Evolutionary conservation across 2,329 filamentous ascomycete genomes (phyloP), one percentile per base, ranked within the genome.

Genomic region (Alternaria postmessia): DNA sequence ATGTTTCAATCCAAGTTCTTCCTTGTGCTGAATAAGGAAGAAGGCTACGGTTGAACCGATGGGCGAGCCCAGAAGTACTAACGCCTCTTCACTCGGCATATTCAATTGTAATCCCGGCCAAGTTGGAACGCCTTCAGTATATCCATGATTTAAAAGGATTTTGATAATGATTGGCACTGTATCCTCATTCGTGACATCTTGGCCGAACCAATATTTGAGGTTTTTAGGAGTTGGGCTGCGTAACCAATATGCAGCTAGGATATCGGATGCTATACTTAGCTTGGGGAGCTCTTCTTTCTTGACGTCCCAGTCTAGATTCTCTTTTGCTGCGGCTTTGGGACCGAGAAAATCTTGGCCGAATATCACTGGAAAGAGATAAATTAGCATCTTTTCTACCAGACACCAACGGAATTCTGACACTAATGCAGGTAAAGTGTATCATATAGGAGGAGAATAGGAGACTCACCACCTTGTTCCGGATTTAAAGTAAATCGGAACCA

Each of bases 181-280:
- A 0, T 20, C 38, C 9, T 41, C 18, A 12, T 22, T 41, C 8
- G 9, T 12, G 9, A 41, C 9, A 14, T 41, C 9, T 18, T 39
- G n/a, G 2, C 28, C 44, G 28, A 48, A 48, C 28, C 28, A 48
- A 28, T 48, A 48, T 22, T 48, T 32, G 7, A 48, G 28, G 18
- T 22, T 53, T 4, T 20, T 30, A 24, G 48, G 48, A 1, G 39
- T 34, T 18, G 44, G 28, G 2, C 32, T 53, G 24, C 51, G 51
- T n/a, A 53, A 24, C 51, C 51, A 53, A 28, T 30, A 53, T 11
- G 24, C 51, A 11, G 51, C 34, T 7, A 53, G 4, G 26, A 53
- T 53, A 7, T 53, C 51, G 22, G 38, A 53, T 16, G 36, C 51
- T 11, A 42, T 20, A 16, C 39, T 26, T 7, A 57, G 54, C 7